These are phyloP conservation scores for Hymenoscyphus repandus DNA, from an alignment of 2,329 filamentous ascomycete species.

Conservation along the genomic window DNA sequence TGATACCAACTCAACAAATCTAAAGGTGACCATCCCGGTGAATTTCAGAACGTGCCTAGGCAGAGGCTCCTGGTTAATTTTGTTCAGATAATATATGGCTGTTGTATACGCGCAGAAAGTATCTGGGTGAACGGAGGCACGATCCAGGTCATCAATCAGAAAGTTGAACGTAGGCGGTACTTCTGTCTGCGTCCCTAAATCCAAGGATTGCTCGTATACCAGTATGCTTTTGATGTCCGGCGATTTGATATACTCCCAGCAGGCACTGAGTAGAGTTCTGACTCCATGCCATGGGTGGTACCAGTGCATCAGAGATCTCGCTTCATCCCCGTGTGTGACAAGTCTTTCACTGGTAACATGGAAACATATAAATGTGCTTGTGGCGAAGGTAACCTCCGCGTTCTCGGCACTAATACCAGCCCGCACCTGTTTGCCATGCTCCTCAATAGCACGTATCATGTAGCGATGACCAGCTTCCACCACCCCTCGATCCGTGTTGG, in stretches of 20 bases:
- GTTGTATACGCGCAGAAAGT: conserved; percentile 53
- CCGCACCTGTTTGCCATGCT: conserved; percentile 50
- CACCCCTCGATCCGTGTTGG: conserved; percentile 48
- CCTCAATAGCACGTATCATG: conserved; percentile 53
- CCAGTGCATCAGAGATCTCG: conserved; percentile 45
- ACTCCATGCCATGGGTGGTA: conserved; percentile 61
- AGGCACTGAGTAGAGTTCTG: conserved; percentile 54
- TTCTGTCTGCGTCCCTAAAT: neutral
- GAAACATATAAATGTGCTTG: conserved; percentile 57
- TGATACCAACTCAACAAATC: conserved; percentile 53
- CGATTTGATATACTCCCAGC: conserved; percentile 56
- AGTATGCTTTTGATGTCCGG: conserved; percentile 31
- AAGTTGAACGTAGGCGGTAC: conserved; percentile 12
- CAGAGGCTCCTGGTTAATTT: conserved; percentile 53
- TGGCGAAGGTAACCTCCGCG: conserved; percentile 56
- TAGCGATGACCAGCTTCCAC: conserved; percentile 56
- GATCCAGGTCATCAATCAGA: conserved; percentile 33
- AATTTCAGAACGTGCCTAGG: conserved; percentile 53
- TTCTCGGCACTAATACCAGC: conserved; percentile 52
- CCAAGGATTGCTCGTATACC: neutral
- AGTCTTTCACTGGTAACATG: conserved; percentile 32
- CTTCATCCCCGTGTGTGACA: conserved; percentile 38
- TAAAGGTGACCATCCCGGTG: conserved; percentile 56
- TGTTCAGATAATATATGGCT: conserved; percentile 56
- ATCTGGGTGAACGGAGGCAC: conserved; percentile 6